Evolutionary conservation across 768 basidiomycete genomes (phyloP).

Genomic region (Phlebiopsis gigantea): DNA sequence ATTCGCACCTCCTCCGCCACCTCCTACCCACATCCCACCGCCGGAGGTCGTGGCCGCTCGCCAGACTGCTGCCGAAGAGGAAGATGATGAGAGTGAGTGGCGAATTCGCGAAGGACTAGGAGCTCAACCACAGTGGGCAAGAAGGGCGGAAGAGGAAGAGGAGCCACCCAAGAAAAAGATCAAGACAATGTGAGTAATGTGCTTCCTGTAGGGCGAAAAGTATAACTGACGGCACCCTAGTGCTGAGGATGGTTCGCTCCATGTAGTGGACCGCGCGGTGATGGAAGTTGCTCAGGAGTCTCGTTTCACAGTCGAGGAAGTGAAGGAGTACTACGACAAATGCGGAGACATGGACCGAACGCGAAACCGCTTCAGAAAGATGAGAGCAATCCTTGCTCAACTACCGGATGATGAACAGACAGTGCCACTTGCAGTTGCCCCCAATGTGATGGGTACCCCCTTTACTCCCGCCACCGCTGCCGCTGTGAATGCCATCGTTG

Average conservation of each 20-base stretch:
- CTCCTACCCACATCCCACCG: not conserved
- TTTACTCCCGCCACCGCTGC: not conserved
- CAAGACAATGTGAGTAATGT: not conserved
- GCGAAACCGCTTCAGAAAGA: constrained; percentile 55
- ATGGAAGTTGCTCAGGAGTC: constrained; percentile 62
- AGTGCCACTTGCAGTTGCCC: not conserved
- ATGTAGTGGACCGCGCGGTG: constrained; percentile 64
- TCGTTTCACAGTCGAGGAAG: constrained; percentile 71
- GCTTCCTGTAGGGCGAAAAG: too few species aligned
- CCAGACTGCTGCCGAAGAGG: constrained; percentile 54
- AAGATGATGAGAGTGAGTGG: constrained; percentile 62
- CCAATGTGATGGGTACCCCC: not conserved
- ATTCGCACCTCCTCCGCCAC: not conserved
- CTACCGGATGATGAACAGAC: constrained; percentile 18
- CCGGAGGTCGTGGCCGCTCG: constrained; percentile 29
- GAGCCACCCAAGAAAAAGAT: constrained; percentile 36
- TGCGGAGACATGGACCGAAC: constrained; percentile 69
- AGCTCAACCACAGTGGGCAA: constrained; percentile 66
- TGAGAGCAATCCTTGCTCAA: constrained; percentile 43
- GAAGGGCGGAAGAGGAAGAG: constrained; percentile 39
- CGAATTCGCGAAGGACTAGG: constrained; percentile 51
- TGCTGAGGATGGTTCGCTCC: constrained; percentile 27
- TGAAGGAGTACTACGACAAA: constrained; percentile 71
- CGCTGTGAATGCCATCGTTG: not conserved
- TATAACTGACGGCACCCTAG: not conserved